A percentile compares a stretch with the other conserved stretches of the same genome.
phyloP scores from a whole-genome alignment of 306 rosid species.

The Castanea sativa region DNA sequence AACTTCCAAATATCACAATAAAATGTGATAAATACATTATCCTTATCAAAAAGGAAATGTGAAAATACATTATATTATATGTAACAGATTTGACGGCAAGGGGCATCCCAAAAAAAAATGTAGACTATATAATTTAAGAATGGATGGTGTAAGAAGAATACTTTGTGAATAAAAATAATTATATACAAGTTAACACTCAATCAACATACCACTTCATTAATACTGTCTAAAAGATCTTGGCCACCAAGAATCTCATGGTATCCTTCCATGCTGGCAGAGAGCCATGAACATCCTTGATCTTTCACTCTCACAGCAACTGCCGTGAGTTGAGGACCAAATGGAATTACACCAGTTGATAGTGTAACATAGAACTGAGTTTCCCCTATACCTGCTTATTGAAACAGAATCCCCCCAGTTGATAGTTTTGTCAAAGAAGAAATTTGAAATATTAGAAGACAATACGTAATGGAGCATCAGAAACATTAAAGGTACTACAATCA shows the following conservation, averaged over 20 bases:
- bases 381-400: conserved; percentile 34
- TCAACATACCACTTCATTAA: conserved; percentile 44
- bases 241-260: conserved; percentile 60
- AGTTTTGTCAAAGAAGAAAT: conserved; percentile 1
- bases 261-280: conserved; percentile 70
- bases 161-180: too few relatives aligned
- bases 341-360: conserved; percentile 54
- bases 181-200: too few relatives aligned
- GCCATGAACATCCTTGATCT: conserved; percentile 41
- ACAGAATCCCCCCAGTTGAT: neutral
- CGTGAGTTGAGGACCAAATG: conserved; percentile 56
- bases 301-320: conserved; percentile 50
- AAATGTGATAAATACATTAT: too few relatives aligned
- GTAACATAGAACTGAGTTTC: conserved; percentile 59
- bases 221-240: conserved; percentile 43
- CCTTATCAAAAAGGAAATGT: too few relatives aligned
- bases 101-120: too few relatives aligned
- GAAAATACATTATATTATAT: too few relatives aligned
- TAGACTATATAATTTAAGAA: too few relatives aligned
- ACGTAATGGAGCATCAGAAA: too few relatives aligned
- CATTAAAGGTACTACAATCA: too few relatives aligned
- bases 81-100: too few relatives aligned
- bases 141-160: too few relatives aligned
- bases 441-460: neutral
- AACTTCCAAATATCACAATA: too few relatives aligned